Conservation (phyloP, 441 rosid genomes). For the Corymbia citriodora region DNA sequence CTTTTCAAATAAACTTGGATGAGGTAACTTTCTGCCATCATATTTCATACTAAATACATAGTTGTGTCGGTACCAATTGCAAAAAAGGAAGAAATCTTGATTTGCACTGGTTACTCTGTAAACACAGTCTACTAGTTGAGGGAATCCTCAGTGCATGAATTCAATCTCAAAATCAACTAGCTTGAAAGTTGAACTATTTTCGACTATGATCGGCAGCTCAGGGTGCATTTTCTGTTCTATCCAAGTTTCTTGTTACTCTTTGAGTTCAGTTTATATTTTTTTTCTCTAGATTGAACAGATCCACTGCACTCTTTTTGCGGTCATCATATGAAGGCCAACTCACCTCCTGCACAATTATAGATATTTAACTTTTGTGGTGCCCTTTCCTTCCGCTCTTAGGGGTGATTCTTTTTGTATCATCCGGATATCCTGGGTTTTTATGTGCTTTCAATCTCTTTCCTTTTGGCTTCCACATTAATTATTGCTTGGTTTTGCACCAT, state of each 20-base stretch:
- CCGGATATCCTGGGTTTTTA: background rate
- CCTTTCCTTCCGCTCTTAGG: background rate
- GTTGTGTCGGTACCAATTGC: background rate
- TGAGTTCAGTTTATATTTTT: background rate
- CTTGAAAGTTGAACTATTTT: background rate
- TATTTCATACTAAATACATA: background rate
- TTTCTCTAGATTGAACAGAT: background rate
- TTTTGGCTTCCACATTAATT: background rate
- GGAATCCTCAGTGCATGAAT: background rate
- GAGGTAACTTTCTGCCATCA: conserved; percentile 36
- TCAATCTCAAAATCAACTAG: background rate
- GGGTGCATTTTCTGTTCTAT: background rate
- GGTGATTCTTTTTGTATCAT: background rate
- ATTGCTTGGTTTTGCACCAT: background rate
- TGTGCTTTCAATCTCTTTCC: background rate
- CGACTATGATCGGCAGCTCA: background rate
- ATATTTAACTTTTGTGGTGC: background rate
- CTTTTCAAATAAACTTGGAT: conserved; percentile 64
- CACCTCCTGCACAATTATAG: background rate
- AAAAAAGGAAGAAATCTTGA: background rate
- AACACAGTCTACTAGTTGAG: background rate
- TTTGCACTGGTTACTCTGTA: background rate
- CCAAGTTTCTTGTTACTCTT: background rate
- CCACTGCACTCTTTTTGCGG: background rate
- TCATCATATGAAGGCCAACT: background rate